Evolutionary conservation across 768 basidiomycete genomes (phyloP), one percentile per base, ranked within the genome.

Genomic region (Pleurotus cornucopiae): DNA sequence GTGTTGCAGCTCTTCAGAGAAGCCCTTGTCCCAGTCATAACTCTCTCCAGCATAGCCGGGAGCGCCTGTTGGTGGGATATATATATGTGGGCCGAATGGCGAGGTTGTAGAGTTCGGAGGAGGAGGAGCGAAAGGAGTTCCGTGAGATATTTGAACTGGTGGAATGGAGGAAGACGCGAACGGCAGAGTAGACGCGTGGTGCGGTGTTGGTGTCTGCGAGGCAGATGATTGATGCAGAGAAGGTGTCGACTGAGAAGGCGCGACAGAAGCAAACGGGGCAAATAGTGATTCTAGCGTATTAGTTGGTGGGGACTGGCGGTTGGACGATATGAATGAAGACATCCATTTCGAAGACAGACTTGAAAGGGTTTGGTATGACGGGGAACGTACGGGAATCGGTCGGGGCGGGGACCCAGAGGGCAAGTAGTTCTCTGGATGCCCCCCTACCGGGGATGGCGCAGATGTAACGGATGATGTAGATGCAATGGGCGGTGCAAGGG

Each of bases 31-130:
- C 91, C 91, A 83, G 56, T 76, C 71, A 58, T 80, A 75, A 13
- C 71, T 68, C 46, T 89, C 88, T 0, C 88, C 88, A 12, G 69
- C 74, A 61, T 86, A 91, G 4, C 89, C 92, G 0, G 91, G 91
- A 0, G 91, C 92, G n/a, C 91, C 84, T 51, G 64, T 71, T 1
- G 78, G 75, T 2, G 79, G 72, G 0, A 70, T 59, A 56, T 74
- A 72, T 20, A 57, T 38, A 45, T 69, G 66, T 30, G 74, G 71
- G 0, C 85, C 77, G 30, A 79, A 82, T 0, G 79, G 77, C 7
- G 77, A 67, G 23, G 55, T 14, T 23, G 60, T 54, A n/a, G 58
- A 14, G 1, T 73, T 65, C 11, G 30, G 30, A 7, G 74, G 62
- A 0, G 73, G 65, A 7, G 74, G 63, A 0, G 71, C 72, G 56